Conservation (phyloP, 2,329 filamentous ascomycete species). For the Stenocarpella maydis region DNA sequence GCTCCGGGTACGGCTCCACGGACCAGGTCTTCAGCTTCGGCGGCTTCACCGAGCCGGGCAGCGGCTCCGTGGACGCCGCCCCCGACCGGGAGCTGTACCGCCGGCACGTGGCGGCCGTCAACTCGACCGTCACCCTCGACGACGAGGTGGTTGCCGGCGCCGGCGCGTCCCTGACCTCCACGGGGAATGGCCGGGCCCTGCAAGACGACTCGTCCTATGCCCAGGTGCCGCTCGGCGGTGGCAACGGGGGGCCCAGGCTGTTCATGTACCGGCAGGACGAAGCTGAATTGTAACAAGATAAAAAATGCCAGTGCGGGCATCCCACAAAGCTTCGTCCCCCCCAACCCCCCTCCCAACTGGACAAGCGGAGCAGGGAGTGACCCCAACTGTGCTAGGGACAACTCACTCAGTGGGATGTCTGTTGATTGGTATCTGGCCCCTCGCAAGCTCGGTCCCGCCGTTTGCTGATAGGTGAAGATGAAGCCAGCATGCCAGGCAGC, state of each 20-base stretch:
- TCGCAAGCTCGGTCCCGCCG: too few relatives aligned
- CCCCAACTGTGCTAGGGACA: too few relatives aligned
- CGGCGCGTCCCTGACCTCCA: not conserved
- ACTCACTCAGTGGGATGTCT: too few relatives aligned
- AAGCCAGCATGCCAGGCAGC: too few relatives aligned
- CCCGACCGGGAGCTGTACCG: slow-evolving; percentile 59
- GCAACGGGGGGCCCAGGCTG: slow-evolving; percentile 35
- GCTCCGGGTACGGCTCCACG: slow-evolving; percentile 62
- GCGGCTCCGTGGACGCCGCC: slow-evolving; percentile 37
- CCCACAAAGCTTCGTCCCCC: too few relatives aligned
- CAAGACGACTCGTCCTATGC: slow-evolving; percentile 28
- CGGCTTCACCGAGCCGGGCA: slow-evolving; percentile 46
- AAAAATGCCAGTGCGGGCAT: too few relatives aligned
- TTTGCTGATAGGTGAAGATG: too few relatives aligned
- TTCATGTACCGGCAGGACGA: slow-evolving; percentile 38
- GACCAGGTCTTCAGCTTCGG: slow-evolving; percentile 65
- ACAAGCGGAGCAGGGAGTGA: too few relatives aligned
- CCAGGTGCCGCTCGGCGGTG: slow-evolving; percentile 30
- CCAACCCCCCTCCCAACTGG: too few relatives aligned
- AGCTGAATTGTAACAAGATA: not conserved
- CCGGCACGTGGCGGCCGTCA: slow-evolving; percentile 63
- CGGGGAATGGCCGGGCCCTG: slow-evolving; percentile 11
- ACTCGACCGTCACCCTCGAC: slow-evolving; percentile 61
- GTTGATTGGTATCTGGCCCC: too few relatives aligned
- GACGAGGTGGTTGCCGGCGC: slow-evolving; percentile 47